Evolutionary conservation across 108 stramenopile genomes (phyloP).

Genomic region (Fragilariopsis cylindrus): DNA sequence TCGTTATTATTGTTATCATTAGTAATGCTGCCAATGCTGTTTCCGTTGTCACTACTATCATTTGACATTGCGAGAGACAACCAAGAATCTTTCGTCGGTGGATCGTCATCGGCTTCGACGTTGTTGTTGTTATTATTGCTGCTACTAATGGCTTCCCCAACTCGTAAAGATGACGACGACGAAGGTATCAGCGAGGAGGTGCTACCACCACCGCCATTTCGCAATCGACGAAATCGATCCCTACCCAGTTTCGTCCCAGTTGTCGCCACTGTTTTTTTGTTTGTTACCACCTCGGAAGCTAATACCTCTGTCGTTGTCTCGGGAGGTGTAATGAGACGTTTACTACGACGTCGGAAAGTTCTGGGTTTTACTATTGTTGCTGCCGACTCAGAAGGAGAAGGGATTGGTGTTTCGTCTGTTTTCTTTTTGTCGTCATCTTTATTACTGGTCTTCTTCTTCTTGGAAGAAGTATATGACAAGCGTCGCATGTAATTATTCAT

Average conservation of each 20-base stretch:
- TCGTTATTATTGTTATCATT: not conserved
- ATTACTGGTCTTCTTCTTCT: not conserved
- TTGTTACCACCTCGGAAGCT: not conserved
- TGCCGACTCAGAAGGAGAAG: not conserved
- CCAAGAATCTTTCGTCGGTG: slow-evolving; percentile 8
- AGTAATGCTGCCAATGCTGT: not conserved
- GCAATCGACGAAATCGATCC: not conserved
- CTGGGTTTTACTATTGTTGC: not conserved
- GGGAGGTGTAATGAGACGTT: not conserved
- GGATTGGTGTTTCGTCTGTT: not conserved
- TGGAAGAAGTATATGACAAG: not conserved
- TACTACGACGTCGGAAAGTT: not conserved
- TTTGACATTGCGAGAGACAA: not conserved
- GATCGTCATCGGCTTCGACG: not conserved
- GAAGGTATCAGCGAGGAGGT: not conserved
- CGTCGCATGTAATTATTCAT: slow-evolving; percentile 11
- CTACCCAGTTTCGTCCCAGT: not conserved
- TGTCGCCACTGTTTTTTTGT: not conserved
- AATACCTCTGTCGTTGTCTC: slow-evolving; percentile 2
- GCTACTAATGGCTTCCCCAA: not conserved
- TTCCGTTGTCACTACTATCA: not conserved
- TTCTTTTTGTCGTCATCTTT: not conserved
- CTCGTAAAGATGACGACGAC: not conserved
- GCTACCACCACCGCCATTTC: not conserved
- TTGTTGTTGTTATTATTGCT: not conserved